Conservation (phyloP, 495 filamentous ascomycete genomes). For the Arthonia radiata region DNA sequence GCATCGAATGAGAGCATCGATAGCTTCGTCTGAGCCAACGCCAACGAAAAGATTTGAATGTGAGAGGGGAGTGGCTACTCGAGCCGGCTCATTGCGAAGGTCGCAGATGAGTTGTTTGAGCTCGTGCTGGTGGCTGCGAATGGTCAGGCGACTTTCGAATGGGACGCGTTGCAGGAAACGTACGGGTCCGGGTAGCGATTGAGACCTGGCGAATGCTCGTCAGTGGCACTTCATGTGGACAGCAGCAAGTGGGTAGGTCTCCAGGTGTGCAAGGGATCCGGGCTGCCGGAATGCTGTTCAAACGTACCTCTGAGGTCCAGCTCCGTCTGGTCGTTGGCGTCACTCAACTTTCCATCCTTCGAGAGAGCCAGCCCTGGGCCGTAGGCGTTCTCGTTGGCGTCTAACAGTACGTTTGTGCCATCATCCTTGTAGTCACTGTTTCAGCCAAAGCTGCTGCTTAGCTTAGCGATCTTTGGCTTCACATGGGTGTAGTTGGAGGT, state of each 20-base stretch:
- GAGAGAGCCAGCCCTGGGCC: constrained; percentile 42
- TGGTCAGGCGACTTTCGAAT: not conserved
- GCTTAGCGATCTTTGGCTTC: constrained; percentile 11
- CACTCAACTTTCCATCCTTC: constrained; percentile 20
- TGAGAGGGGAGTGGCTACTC: no score
- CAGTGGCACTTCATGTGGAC: no score
- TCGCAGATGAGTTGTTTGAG: constrained; percentile 73
- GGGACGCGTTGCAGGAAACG: constrained; percentile 7
- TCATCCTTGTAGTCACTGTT: constrained; percentile 99
- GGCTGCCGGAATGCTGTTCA: constrained; percentile 7
- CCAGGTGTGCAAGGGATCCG: constrained; percentile 8
- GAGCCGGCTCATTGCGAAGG: constrained; percentile 45
- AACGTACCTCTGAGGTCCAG: not conserved
- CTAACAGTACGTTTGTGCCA: constrained; percentile 84
- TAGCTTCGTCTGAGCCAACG: constrained; percentile 87
- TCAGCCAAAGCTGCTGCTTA: no score
- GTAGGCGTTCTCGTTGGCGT: constrained; percentile 94
- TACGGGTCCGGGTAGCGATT: constrained; percentile 92
- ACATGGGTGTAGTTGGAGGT: not conserved
- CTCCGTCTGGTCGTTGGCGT: constrained; percentile 5
- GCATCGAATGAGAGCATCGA: constrained; percentile 74
- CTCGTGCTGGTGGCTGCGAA: constrained; percentile 44
- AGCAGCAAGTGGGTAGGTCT: no score
- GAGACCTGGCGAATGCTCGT: constrained; percentile 49
- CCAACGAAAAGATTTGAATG: constrained; percentile 80